Conservation (phyloP, 2,329 filamentous ascomycete genomes). For the Fusarium chlamydosporum region DNA sequence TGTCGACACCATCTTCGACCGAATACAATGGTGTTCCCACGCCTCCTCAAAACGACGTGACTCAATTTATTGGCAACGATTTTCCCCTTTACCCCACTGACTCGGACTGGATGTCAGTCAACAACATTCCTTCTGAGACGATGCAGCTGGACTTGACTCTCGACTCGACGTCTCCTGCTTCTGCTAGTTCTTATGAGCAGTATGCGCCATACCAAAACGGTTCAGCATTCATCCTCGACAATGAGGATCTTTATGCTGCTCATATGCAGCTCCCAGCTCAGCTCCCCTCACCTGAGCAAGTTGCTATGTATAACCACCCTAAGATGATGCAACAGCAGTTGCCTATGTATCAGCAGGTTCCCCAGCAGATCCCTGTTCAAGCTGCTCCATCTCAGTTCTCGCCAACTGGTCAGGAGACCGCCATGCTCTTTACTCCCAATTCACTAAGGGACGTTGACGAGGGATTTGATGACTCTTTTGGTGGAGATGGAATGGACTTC, state of each 20-base stretch:
- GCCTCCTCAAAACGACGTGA: slow-evolving; percentile 65
- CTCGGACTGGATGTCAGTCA: slow-evolving; percentile 61
- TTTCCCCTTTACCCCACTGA: slow-evolving; percentile 66
- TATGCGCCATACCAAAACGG: slow-evolving; percentile 73
- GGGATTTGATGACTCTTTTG: slow-evolving; percentile 70
- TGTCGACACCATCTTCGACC: slow-evolving; percentile 73
- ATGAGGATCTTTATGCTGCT: slow-evolving; percentile 74
- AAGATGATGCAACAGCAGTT: slow-evolving; percentile 63
- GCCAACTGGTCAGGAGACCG: slow-evolving; percentile 75
- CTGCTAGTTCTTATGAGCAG: slow-evolving; percentile 61
- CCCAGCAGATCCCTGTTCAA: slow-evolving; percentile 48
- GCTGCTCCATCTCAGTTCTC: slow-evolving; percentile 70
- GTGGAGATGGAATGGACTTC: slow-evolving; percentile 71
- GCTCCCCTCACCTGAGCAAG: slow-evolving; percentile 54
- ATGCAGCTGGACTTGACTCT: slow-evolving; percentile 60
- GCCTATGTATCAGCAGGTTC: slow-evolving; percentile 51
- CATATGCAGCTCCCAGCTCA: slow-evolving; percentile 70
- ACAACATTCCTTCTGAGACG: slow-evolving; percentile 52
- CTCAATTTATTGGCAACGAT: slow-evolving; percentile 55
- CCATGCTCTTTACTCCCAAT: slow-evolving; percentile 77
- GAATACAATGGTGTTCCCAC: slow-evolving; percentile 68
- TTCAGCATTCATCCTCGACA: slow-evolving; percentile 71
- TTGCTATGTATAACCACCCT: slow-evolving; percentile 55
- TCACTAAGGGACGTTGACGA: slow-evolving; percentile 75
- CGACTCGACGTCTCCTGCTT: slow-evolving; percentile 59